These are phyloP conservation scores for Fonsecaea monophora DNA, from an alignment of 2,329 filamentous ascomycete species.

Conservation along the genomic window DNA sequence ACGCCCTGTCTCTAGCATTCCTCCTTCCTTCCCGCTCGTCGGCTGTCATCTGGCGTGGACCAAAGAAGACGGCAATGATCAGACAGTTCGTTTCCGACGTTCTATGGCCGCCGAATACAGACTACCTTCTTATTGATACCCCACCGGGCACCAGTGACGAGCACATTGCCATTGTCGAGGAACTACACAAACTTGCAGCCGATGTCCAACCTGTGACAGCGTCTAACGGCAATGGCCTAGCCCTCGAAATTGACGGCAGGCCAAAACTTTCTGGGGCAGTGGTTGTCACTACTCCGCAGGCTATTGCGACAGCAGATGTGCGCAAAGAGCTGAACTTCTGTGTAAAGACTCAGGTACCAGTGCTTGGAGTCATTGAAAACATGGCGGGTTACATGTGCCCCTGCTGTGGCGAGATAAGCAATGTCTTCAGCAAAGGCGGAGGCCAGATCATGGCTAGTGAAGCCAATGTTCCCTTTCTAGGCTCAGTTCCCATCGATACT, in stretches of 20 bases:
- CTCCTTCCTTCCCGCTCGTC: constrained; percentile 82
- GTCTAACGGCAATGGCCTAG: constrained; percentile 34
- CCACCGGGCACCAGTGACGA: constrained; percentile 96
- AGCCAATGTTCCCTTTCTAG: constrained; percentile 82
- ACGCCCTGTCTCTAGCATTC: constrained; percentile 92
- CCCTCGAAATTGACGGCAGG: constrained; percentile 47
- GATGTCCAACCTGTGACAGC: constrained; percentile 36
- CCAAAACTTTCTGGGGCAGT: constrained; percentile 81
- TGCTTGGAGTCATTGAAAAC: constrained; percentile 93
- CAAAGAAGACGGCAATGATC: constrained; percentile 99
- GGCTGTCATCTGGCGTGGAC: constrained; percentile 95
- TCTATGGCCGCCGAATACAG: constrained; percentile 79
- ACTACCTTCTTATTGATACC: constrained; percentile 93
- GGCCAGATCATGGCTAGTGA: constrained; percentile 88
- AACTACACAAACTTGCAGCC: constrained; percentile 63
- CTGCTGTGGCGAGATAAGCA: constrained; percentile 80
- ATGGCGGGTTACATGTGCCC: constrained; percentile 70
- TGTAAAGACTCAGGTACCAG: constrained; percentile 76
- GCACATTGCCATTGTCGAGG: constrained; percentile 93
- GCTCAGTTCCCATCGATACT: constrained; percentile 88
- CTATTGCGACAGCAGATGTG: constrained; percentile 90
- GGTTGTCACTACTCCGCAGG: constrained; percentile 94
- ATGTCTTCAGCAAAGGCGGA: constrained; percentile 91
- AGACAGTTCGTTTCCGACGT: constrained; percentile 94
- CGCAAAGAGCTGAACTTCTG: constrained; percentile 96